Base-by-base conservation (phyloP, 2,329 filamentous ascomycete genomes). In the Epichloe bromicola region DNA sequence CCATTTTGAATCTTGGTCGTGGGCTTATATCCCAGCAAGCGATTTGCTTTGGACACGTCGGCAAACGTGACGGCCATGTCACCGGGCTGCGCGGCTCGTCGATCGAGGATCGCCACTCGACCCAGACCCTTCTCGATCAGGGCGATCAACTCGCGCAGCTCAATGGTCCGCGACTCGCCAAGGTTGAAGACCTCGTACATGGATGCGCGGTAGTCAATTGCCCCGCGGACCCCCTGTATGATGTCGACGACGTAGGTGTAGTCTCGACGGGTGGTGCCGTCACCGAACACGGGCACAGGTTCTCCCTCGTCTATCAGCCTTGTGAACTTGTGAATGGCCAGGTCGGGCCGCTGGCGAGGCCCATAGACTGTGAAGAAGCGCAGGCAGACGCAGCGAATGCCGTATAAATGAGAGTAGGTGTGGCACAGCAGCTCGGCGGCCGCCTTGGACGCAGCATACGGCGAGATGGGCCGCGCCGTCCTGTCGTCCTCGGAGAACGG, bases 331-430 rank as follows among this genome's bases (percentile, higher is more conserved):
- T 58, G 54, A 33, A 60, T 59, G 7, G 58, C 58, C 40, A 60
- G 50, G 39, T 60, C 59, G 2, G 59, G 58, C 5, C 59, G 59
- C 49, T 60, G 58, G 8, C 58, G 55, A 11, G 58, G 50, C 40
- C 59, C 59, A 40, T 61, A 61, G 11, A 59, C 59, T 33, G 56
- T 60, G 47, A 60, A 60, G 55, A 60, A 59, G n/a, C 58, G 51
- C 11, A 60, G 56, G 14, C 55, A 57, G 23, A 59, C 38, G 51
- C 56, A 59, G n/a, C 57, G 55, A 14, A 60, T 56, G 38, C 33
- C 49, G 46, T 60, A 59, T 3, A 61, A 56, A 43, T 59, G 57
- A 8, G 57, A 53, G 46, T 60, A 59, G 12, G 57, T 60, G 46
- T 60, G 57, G 41, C 57, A 59, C 44, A 59, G 48, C 12, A 60